A percentile compares a stretch with the other conserved stretches of the same genome.
Evolutionary conservation across 768 basidiomycete genomes (phyloP).

Genomic region (Suillus ampliporus): DNA sequence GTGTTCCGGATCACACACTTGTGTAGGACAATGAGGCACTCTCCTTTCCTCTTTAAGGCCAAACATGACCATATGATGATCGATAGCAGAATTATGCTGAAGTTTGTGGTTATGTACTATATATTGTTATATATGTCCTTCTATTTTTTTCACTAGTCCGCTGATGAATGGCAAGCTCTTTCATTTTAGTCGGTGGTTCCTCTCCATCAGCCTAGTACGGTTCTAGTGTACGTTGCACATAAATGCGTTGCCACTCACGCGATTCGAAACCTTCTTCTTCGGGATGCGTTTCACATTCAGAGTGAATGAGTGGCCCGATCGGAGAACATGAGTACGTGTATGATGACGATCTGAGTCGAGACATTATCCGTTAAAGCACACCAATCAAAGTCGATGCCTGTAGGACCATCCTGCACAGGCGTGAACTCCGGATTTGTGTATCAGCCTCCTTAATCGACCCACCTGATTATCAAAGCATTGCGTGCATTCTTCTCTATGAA

Average conservation of each 20-base stretch:
- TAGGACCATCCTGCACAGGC: conserved; percentile 61
- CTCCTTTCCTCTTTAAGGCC: no score
- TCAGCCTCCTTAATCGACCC: conserved; percentile 17
- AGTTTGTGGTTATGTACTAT: no score
- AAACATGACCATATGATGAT: no score
- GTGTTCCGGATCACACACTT: no score
- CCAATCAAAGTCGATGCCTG: conserved; percentile 88
- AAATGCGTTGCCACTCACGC: conserved; percentile 54
- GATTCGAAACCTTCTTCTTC: conserved; percentile 60
- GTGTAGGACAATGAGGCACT: no score
- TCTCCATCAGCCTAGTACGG: conserved; percentile 66
- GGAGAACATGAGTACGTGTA: conserved; percentile 70
- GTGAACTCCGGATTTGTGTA: not conserved
- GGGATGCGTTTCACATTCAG: conserved; percentile 79
- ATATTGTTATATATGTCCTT: no score
- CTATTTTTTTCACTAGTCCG: no score
- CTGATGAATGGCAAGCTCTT: conserved; percentile 93
- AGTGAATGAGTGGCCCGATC: conserved; percentile 75
- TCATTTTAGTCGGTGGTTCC: conserved; percentile 90
- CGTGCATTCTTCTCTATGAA: conserved; percentile 93
- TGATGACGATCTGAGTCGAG: conserved; percentile 67
- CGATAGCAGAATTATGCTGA: no score
- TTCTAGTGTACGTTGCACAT: conserved; percentile 5
- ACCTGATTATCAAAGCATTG: conserved; percentile 97
- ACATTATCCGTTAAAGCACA: conserved; percentile 96